A percentile compares a stretch with the other conserved stretches of the same genome.
These are phyloP conservation scores for Amphirosellinia nigrospora DNA, from an alignment of 495 filamentous ascomycete genomes.

Conservation along the genomic window DNA sequence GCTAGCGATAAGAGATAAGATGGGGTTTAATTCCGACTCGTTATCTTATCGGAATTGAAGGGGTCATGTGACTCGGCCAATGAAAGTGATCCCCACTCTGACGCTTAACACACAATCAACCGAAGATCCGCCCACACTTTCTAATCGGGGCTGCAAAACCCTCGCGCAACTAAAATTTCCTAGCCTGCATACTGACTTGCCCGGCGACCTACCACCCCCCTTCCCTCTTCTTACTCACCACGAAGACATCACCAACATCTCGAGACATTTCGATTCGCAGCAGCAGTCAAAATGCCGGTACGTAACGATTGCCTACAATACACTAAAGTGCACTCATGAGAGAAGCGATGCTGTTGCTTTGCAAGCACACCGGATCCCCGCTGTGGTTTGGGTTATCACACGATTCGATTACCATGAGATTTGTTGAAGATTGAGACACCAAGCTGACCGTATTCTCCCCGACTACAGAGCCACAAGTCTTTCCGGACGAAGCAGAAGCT, in stretches of 20 bases:
- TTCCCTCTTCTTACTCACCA: constrained; percentile 30
- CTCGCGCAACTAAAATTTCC: constrained; percentile 39
- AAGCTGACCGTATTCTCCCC: constrained; percentile 28
- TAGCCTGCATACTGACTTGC: constrained; percentile 29
- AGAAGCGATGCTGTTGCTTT: neutral
- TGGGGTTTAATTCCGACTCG: no score
- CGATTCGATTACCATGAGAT: neutral
- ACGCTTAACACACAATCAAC: constrained; percentile 9
- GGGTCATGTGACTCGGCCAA: constrained; percentile 3
- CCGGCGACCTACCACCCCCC: constrained; percentile 40
- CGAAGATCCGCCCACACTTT: constrained; percentile 45
- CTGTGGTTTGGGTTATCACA: neutral
- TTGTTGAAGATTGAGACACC: neutral
- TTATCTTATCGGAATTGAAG: no score
- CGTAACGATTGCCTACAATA: constrained; percentile 41
- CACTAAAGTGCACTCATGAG: neutral
- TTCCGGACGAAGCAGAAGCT: constrained; percentile 99
- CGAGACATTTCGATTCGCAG: constrained; percentile 49
- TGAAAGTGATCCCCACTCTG: neutral
- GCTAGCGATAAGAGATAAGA: neutral
- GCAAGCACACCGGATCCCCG: neutral
- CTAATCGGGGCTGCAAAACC: constrained; percentile 45
- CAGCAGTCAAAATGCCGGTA: constrained; percentile 85
- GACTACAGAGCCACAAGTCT: constrained; percentile 89
- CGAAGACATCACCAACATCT: constrained; percentile 45